Base-by-base conservation (phyloP, 495 filamentous ascomycete genomes). In the Bryoglossum gracile region DNA sequence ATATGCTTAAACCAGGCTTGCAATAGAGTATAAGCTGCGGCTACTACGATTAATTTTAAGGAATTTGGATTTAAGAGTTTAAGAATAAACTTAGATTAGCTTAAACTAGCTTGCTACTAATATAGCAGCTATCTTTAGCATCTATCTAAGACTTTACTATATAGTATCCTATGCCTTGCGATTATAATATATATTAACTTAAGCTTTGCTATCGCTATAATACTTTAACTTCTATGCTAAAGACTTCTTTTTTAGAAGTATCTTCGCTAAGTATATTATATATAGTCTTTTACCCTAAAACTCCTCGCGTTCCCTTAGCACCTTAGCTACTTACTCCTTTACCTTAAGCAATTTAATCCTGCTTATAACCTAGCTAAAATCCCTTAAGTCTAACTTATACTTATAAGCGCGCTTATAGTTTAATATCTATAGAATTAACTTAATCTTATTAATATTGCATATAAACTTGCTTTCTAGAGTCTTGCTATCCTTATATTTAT, bases 371-470 rank as follows among this genome's bases (percentile, higher is more conserved):
- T 78, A 77, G 16, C 77, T 64, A 57, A 98, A 97, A 65, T 96
- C 91, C 16, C 80, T 74, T 36, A 98, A 69, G 63, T 96, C 87
- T 45, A 86, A 63, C 53, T 66, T n/a, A n/a, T n/a, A n/a, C n/a
- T n/a, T 55, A 35, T 77, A 73, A 9, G 72, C 67, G 57, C 85
- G 87, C 76, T 97, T 94, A 62, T 98, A 98, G 63, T 98, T 94
- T 16, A 95, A 72, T 83, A 94, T 95, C 70, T 98, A 94, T 61
- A 92, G 66, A 39, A 98, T 63, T 26, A 98, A 68, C 69, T 98
- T 94, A 63, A 97, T 82, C 74, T 96, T 95, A 65, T 98, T 94
- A 47, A 98, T 77, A 69, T 97, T 94, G 59, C 97, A 90, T 11
- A 97, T 92, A 53, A 89, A 98, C 51, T 79, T 68, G 46, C 84